These are phyloP conservation scores for Purpureocillium takamizusanense DNA, from an alignment of 2,329 filamentous ascomycete genomes.

Conservation along the genomic window DNA sequence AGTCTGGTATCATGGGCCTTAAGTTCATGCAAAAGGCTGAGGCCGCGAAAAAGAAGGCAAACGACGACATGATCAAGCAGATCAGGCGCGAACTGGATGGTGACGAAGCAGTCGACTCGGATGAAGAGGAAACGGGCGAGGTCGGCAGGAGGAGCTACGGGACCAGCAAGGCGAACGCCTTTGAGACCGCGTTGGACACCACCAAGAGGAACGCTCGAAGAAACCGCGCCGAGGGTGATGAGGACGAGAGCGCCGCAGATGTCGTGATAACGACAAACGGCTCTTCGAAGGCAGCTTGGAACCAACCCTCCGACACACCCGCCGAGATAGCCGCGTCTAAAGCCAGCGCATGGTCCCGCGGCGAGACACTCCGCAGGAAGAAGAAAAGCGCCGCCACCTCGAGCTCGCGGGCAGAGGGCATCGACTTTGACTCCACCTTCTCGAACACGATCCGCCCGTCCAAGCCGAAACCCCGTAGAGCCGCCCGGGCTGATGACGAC, in stretches of 20 bases:
- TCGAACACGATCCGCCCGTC: constrained; percentile 19
- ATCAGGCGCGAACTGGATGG: constrained; percentile 66
- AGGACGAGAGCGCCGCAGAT: constrained; percentile 11
- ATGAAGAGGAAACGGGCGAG: constrained; percentile 45
- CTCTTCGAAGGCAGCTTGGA: background rate
- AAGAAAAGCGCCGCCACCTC: constrained; percentile 23
- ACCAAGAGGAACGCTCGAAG: constrained; percentile 19
- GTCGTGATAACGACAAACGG: background rate
- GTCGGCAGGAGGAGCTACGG: constrained; percentile 66
- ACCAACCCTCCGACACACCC: constrained; percentile 4
- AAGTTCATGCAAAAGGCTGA: constrained; percentile 93
- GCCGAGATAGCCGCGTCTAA: constrained; percentile 15
- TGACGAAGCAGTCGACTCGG: constrained; percentile 38
- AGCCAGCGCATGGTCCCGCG: constrained; percentile 32
- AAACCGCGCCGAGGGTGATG: constrained; percentile 14
- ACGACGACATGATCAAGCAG: constrained; percentile 65
- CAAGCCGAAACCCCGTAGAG: constrained; percentile 19
- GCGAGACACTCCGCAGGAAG: constrained; percentile 27
- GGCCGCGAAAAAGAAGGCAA: constrained; percentile 64
- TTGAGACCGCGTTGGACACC: constrained; percentile 20
- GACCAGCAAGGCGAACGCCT: constrained; percentile 25
- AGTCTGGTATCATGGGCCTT: constrained; percentile 69
- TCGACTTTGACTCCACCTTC: constrained; percentile 30
- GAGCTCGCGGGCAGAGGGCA: constrained; percentile 21
- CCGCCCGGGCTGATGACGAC: constrained; percentile 6